These are phyloP conservation scores for Hymenoscyphus infarciens DNA, from an alignment of 2,329 filamentous ascomycete genomes.

Conservation along the genomic window DNA sequence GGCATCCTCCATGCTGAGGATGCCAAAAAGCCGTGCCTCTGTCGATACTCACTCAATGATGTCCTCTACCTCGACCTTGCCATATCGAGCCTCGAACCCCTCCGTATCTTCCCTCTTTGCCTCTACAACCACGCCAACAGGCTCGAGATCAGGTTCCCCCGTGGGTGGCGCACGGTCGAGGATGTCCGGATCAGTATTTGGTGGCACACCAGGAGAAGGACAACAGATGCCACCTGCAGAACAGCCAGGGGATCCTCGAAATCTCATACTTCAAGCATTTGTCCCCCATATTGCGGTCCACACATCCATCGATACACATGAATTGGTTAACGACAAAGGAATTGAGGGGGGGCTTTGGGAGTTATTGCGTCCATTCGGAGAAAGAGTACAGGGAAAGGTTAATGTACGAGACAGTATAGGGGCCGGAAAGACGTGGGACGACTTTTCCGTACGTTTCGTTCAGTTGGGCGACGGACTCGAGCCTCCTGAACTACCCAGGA, in stretches of 20 bases:
- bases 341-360: conserved; percentile 79
- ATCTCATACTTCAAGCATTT: conserved; percentile 76
- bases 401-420: conserved; percentile 88
- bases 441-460: conserved; percentile 85
- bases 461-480: conserved; percentile 60
- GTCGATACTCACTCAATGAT: conserved; percentile 48
- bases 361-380: conserved; percentile 85
- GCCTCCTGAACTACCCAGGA: conserved; percentile 43
- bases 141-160: conserved; percentile 66
- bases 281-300: conserved; percentile 86
- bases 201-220: conserved; percentile 37
- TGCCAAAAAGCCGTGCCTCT: conserved; percentile 57
- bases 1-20: conserved; percentile 48
- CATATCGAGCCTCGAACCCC: conserved; percentile 52
- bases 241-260: conserved; percentile 47
- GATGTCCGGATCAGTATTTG: conserved; percentile 57
- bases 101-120: conserved; percentile 61
- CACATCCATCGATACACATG: conserved; percentile 81
- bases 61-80: conserved; percentile 47
- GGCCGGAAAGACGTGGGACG: conserved; percentile 76
- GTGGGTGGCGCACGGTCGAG: conserved; percentile 57
- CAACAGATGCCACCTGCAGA: conserved; percentile 23
- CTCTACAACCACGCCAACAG: conserved; percentile 63
- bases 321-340: conserved; percentile 77
- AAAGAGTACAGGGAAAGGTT: conserved; percentile 81